Evolutionary conservation across 1,139 yeast genomes (phyloP), one percentile per base, ranked within the genome.

Genomic region (Geotrichum phurueaensis): DNA sequence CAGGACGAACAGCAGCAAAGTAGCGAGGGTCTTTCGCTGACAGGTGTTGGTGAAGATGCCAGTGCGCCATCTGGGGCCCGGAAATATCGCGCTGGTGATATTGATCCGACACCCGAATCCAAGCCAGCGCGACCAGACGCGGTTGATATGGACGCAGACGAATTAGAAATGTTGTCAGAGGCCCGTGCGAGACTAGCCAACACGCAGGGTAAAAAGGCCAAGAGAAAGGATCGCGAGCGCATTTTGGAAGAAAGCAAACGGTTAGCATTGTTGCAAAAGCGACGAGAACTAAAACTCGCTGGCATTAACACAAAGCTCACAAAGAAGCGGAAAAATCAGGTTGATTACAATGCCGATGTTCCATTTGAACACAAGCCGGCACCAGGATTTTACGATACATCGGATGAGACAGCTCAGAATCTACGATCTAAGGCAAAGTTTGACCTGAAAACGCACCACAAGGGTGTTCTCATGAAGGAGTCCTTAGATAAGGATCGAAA

Each of bases 191-290:
- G 99, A 67, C 76, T 94, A 65, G 90, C 96, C 10, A 92, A 90
- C 68, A 92, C 97, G 0, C 94, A 88, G 71, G 99, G 99, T 64
- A 91, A 92, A 68, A 94, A 94, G 74, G 98, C 98, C 0, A 89
- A 91, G 64, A 76, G 99, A 63, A 89, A 92, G 70, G 90, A 88
- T 2, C 79, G 99, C 61, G 99, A 94, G 69, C 78, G 95, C 60
- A 81, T 90, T 82, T 71, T 84, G 36, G 89, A 85, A 57, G 92
- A 87, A 69, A 85, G 89, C 62, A 82, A 84, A 67, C 76, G 96
- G 51, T 78, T 90, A 23, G 90, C 97, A 0, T 75, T 86, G 62
- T 71, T 92, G 18, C 96, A 91, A 67, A 88, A 87, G 67, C 79
- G 97, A 64, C 77, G 97, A 64, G 97, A 91, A 67, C 76, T 91